These are phyloP conservation scores for Marsdenia floribunda DNA, from an alignment of 257 asterid genomes.

Conservation along the genomic window DNA sequence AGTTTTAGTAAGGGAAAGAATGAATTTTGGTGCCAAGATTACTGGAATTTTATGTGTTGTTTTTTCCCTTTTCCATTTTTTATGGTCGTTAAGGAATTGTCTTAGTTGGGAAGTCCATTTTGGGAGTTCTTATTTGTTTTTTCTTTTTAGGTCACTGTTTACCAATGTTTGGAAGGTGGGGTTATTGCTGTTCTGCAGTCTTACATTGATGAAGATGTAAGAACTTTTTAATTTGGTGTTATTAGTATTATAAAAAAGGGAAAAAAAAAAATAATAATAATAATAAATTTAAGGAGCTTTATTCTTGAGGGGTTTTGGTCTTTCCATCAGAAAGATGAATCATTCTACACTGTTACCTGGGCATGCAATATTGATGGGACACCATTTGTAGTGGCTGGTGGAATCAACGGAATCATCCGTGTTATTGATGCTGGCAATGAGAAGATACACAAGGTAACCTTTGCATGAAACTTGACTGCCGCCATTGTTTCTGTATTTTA, in stretches of 20 bases:
- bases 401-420: constrained; percentile 79
- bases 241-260: background rate
- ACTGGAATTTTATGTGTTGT: background rate
- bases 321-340: constrained; percentile 86
- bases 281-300: background rate
- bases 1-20: background rate
- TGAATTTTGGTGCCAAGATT: background rate
- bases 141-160: constrained; percentile 75
- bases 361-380: constrained; percentile 83
- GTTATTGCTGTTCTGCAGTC: constrained; percentile 95
- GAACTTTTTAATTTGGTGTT: constrained; percentile 18
- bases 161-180: constrained; percentile 83
- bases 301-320: constrained; percentile 14
- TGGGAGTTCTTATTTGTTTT: background rate
- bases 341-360: constrained; percentile 96
- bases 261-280: no score
- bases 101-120: background rate
- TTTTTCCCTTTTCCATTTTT: background rate
- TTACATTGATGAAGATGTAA: constrained; percentile 94
- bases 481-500: background rate
- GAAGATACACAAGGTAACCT: constrained; percentile 71
- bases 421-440: constrained; percentile 87
- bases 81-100: background rate
- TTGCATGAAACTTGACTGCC: background rate
- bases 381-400: constrained; percentile 89